phyloP scores from a whole-genome alignment of 139 green algal species.

The Chlamydomonas eustigma region DNA sequence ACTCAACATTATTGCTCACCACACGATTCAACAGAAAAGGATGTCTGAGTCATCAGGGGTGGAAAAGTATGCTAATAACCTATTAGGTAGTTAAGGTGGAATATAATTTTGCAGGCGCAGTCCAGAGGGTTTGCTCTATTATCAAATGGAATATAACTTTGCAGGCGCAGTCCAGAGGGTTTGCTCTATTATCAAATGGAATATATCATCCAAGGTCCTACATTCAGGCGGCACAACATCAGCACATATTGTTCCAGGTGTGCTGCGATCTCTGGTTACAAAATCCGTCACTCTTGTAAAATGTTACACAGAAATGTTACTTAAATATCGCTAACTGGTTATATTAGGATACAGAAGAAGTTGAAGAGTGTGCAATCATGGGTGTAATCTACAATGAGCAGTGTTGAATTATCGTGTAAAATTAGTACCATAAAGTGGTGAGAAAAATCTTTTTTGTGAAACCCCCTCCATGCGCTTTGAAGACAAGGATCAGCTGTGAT shows the following conservation, averaged over 20 bases:
- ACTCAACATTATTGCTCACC: not conserved
- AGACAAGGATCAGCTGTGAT: too few relatives aligned
- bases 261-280: not conserved
- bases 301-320: too few relatives aligned
- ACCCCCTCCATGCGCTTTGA: too few relatives aligned
- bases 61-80: not conserved
- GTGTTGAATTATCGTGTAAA: too few relatives aligned
- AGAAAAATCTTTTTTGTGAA: too few relatives aligned
- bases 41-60: conserved; percentile 5
- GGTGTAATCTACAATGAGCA: too few relatives aligned
- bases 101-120: not conserved
- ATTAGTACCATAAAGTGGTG: too few relatives aligned
- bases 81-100: not conserved
- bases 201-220: not conserved
- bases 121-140: not conserved
- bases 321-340: too few relatives aligned
- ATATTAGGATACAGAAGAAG: too few relatives aligned
- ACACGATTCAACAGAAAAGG: not conserved
- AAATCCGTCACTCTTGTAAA: not conserved
- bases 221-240: conserved; percentile 10
- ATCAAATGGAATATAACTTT: not conserved
- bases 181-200: conserved; percentile 12
- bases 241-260: not conserved
- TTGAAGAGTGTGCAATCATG: too few relatives aligned
- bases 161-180: not conserved